phyloP scores from a whole-genome alignment of 768 basidiomycete species.

The Boletus sensibilis region DNA sequence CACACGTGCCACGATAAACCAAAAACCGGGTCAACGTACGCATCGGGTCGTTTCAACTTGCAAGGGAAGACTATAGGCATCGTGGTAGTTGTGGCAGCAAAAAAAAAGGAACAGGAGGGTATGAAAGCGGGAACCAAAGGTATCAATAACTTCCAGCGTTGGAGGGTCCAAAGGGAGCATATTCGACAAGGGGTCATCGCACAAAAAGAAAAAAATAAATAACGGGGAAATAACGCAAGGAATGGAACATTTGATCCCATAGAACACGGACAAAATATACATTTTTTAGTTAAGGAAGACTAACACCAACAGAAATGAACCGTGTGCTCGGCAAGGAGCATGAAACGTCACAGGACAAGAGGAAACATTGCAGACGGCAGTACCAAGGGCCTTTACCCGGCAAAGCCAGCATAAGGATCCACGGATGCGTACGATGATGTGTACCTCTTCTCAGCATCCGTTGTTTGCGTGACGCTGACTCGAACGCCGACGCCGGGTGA shows the following conservation, averaged over 20 bases:
- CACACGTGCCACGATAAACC: not conserved
- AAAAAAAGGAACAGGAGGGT: constrained; percentile 8
- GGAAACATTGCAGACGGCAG: not conserved
- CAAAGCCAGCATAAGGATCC: constrained; percentile 24
- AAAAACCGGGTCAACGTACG: not conserved
- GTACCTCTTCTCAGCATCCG: constrained; percentile 22
- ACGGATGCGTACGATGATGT: constrained; percentile 26
- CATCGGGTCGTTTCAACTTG: not conserved
- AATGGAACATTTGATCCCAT: constrained; percentile 2
- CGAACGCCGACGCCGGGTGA: not conserved
- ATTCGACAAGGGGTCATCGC: constrained; percentile 3
- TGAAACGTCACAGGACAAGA: not conserved
- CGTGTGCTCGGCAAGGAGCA: not conserved
- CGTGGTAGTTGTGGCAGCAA: not conserved
- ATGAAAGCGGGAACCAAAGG: constrained; percentile 20
- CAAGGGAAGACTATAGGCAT: not conserved
- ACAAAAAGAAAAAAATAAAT: not conserved
- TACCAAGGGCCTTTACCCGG: constrained; percentile 6
- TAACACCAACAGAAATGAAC: not conserved
- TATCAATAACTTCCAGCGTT: constrained; percentile 19
- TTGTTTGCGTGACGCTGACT: constrained; percentile 8
- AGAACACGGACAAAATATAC: constrained; percentile 17
- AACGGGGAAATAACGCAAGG: not conserved
- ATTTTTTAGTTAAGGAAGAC: constrained; percentile 9
- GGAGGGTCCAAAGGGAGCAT: not conserved